Percentiles rank a stretch among this genome's conserved stretches.
phyloP scores from a whole-genome alignment of 768 basidiomycete genomes.

The Boletus coccyginus region DNA sequence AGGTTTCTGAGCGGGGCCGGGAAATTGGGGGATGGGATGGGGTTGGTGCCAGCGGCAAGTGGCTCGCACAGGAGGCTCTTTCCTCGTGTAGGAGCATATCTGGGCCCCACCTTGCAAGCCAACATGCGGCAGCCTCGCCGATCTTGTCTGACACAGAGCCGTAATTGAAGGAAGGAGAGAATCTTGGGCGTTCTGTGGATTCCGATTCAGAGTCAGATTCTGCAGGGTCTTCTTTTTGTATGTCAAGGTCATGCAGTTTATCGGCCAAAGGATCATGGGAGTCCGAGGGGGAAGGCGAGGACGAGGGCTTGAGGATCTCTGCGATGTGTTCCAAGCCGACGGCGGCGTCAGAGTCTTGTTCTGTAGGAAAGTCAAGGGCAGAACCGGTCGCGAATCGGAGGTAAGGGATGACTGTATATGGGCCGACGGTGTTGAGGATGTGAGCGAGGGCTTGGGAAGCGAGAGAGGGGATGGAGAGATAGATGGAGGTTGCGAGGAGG shows the following conservation, averaged over 20 bases:
- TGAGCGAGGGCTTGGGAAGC: constrained; percentile 71
- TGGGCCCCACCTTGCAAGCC: constrained; percentile 82
- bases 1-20: constrained; percentile 31
- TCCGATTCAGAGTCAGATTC: constrained; percentile 33
- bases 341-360: constrained; percentile 54
- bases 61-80: constrained; percentile 19
- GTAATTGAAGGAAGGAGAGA: constrained; percentile 58
- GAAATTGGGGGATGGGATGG: constrained; percentile 12
- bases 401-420: constrained; percentile 72
- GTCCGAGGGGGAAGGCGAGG: constrained; percentile 11
- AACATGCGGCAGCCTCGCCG: constrained; percentile 84
- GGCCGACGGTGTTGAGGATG: constrained; percentile 73
- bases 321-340: constrained; percentile 72
- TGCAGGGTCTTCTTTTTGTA: constrained; percentile 37
- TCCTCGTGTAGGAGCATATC: constrained; percentile 75
- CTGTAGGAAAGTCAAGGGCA: constrained; percentile 45
- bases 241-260: constrained; percentile 30
- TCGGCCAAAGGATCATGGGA: constrained; percentile 27
- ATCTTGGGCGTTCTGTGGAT: constrained; percentile 12
- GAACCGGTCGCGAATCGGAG: constrained; percentile 80
- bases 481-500: constrained; percentile 82
- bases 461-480: constrained; percentile 76
- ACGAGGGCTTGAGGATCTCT: constrained; percentile 40
- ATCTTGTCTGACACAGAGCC: constrained; percentile 91
- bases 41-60: constrained; percentile 16